Conservation (phyloP, 1,284 basidiomycete species). For the Malassezia obtusa region DNA sequence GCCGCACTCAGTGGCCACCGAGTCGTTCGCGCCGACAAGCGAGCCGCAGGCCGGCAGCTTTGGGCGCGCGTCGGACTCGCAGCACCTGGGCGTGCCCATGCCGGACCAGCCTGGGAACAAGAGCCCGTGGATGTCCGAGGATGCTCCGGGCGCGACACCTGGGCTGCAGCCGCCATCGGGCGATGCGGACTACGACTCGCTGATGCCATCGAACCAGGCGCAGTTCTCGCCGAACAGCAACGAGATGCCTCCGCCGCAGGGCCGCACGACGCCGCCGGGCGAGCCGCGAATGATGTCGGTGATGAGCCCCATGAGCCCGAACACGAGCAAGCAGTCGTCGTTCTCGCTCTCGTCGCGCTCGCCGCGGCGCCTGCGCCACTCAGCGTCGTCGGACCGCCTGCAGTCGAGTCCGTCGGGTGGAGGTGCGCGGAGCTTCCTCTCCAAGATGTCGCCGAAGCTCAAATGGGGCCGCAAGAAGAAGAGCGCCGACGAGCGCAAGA, state of each 20-base stretch:
- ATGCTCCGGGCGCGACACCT: no score
- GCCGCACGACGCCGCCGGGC: conserved; percentile 12
- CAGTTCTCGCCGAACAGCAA: conserved; percentile 2
- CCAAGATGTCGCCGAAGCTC: conserved; percentile 17
- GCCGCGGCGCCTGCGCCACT: background rate
- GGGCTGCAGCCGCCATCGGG: no score
- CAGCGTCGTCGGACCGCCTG: background rate
- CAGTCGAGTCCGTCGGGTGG: background rate
- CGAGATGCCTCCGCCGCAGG: background rate
- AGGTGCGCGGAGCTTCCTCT: conserved; percentile 1
- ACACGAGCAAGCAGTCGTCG: background rate
- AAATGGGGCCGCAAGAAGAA: conserved; percentile 17
- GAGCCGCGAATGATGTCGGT: conserved; percentile 4
- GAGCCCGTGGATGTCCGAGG: no score
- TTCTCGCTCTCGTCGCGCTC: conserved; percentile 1
- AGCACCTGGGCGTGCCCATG: no score
- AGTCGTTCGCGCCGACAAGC: no score
- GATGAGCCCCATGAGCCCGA: conserved; percentile 16
- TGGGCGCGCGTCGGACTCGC: no score
- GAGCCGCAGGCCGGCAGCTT: no score
- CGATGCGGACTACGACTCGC: background rate
- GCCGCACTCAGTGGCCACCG: no score
- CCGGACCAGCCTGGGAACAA: no score
- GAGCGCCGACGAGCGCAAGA: background rate
- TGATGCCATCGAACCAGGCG: background rate